Percentiles rank a stretch among this genome's conserved stretches.
Conservation (phyloP, 257 asterid species). For the Fraxinus americana region DNA sequence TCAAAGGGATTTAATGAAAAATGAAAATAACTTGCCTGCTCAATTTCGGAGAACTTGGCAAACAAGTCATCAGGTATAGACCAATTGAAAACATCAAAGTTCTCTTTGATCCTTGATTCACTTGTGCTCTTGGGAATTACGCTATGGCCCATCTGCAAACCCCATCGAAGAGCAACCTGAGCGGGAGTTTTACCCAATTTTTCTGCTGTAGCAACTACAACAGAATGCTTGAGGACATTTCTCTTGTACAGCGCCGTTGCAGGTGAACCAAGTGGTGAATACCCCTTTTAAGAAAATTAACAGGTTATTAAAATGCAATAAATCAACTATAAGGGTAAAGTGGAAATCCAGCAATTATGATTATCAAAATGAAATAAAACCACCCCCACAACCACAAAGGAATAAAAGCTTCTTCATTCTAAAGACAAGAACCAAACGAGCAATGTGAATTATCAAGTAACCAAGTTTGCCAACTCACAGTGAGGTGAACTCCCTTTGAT, state of each 20-base stretch:
- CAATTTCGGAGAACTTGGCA: conserved; percentile 46
- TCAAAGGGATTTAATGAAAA: neutral
- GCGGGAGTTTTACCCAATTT: conserved; percentile 55
- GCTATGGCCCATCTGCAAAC: conserved; percentile 50
- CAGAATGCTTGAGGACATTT: conserved; percentile 41
- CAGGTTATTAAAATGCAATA: conserved; percentile 2
- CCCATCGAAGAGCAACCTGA: conserved; percentile 53
- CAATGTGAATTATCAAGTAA: neutral
- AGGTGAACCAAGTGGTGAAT: conserved; percentile 58
- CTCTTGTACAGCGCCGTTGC: conserved; percentile 36
- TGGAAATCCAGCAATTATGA: too few species aligned
- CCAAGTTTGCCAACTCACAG: conserved; percentile 56
- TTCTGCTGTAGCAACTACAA: conserved; percentile 35
- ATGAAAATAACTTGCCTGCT: conserved; percentile 41
- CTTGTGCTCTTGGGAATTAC: conserved; percentile 54
- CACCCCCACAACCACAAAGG: too few species aligned
- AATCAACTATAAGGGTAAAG: neutral
- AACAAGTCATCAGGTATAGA: conserved; percentile 47
- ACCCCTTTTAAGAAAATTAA: conserved; percentile 34
- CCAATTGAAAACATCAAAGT: conserved; percentile 41
- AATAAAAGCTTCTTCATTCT: too few species aligned
- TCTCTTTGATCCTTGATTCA: conserved; percentile 46
- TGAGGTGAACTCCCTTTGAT: conserved; percentile 75
- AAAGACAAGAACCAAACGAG: too few species aligned
- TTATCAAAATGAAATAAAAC: too few species aligned